Percentiles rank a stretch among this genome's conserved stretches.
These are phyloP conservation scores for Microglena sp. DNA, from an alignment of 139 green algal genomes.

Conservation along the genomic window DNA sequence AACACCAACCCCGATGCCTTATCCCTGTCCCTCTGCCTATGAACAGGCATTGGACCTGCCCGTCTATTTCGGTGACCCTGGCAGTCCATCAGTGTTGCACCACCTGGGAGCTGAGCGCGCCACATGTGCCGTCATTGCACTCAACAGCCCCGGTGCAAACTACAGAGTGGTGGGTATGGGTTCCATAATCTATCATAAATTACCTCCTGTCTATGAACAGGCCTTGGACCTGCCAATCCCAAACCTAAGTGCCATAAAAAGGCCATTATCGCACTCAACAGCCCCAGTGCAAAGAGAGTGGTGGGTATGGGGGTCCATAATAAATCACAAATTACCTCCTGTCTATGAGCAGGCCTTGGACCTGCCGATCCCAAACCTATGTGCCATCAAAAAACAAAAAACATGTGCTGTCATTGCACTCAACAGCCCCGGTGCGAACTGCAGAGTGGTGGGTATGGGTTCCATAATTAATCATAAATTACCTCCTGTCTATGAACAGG, in stretches of 20 bases:
- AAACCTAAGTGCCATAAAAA: no score
- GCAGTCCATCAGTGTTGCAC: conserved; percentile 44
- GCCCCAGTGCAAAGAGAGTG: no score
- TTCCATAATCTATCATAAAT: no score
- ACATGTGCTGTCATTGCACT: conserved; percentile 75
- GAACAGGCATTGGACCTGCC: conserved; percentile 67
- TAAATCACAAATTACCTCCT: no score
- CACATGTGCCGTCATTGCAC: conserved; percentile 68
- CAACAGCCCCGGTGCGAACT: conserved; percentile 84
- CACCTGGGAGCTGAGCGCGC: conserved; percentile 18
- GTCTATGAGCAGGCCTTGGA: conserved; percentile 54
- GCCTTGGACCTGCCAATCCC: no score
- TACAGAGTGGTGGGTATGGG: conserved; percentile 88
- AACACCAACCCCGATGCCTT: no score
- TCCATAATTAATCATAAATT: no score
- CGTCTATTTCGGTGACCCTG: conserved; percentile 97
- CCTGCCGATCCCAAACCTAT: conserved; percentile 78
- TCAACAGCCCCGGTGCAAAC: conserved; percentile 85
- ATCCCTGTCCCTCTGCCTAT: no score
- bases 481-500: no score
- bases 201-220: no score
- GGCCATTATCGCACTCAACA: conserved; percentile 79
- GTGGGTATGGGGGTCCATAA: no score
- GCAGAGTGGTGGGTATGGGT: conserved; percentile 83
- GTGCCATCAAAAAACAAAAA: conserved; percentile 7